These are phyloP conservation scores for Erysimum pusillum DNA, from an alignment of 441 rosid genomes.

Conservation along the genomic window DNA sequence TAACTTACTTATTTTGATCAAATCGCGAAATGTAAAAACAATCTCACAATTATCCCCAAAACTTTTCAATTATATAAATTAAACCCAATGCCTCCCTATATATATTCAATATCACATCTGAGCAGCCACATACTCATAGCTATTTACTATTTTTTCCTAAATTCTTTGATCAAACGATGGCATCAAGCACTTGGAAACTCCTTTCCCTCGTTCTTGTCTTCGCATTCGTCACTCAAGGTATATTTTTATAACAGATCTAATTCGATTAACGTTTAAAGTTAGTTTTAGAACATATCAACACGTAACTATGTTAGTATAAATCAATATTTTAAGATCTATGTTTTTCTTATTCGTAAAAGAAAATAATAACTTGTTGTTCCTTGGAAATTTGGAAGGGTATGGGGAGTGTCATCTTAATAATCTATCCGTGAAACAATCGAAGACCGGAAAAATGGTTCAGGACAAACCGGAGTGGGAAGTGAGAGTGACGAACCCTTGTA, in stretches of 20 bases:
- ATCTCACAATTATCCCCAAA: not conserved
- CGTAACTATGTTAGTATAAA: not conserved
- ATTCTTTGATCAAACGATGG: conserved; percentile 6
- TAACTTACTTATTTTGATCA: not conserved
- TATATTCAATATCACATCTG: not conserved
- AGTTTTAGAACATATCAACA: not conserved
- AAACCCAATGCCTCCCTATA: not conserved
- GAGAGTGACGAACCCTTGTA: conserved; percentile 34
- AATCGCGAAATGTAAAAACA: not conserved
- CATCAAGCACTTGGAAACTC: conserved; percentile 26
- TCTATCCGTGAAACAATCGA: conserved; percentile 28
- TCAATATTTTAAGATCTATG: not conserved
- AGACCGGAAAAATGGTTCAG: conserved; percentile 34
- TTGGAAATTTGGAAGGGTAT: conserved; percentile 30
- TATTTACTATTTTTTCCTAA: not conserved
- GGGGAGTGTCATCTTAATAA: not conserved
- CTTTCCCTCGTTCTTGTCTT: conserved; percentile 12
- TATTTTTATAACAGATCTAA: not conserved
- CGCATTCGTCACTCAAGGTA: conserved; percentile 29
- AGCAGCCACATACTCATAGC: conserved; percentile 15
- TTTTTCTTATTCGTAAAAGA: not conserved
- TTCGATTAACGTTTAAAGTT: not conserved
- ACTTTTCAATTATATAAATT: not conserved
- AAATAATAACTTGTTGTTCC: not conserved
- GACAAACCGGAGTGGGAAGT: conserved; percentile 44